Evolutionary conservation across 257 asterid genomes (phyloP).

Genomic region (Rehmannia glutinosa): DNA sequence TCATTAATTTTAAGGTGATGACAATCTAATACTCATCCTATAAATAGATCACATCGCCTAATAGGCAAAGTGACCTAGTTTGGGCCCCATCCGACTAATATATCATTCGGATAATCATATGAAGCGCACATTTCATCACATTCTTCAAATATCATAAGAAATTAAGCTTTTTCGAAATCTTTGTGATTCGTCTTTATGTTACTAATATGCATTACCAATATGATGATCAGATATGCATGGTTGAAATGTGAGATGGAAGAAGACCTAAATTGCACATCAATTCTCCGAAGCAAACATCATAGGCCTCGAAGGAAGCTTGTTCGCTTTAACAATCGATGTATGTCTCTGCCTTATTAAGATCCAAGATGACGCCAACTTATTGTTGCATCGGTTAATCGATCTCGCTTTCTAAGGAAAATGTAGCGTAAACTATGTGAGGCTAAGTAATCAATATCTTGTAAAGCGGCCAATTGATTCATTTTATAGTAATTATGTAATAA

Average conservation of each 20-base stretch:
- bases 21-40: no score
- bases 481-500: not conserved
- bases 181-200: not conserved
- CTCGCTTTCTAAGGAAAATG: slow-evolving; percentile 14
- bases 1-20: no score
- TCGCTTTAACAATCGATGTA: slow-evolving; percentile 18
- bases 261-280: slow-evolving; percentile 22
- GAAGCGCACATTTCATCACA: no score
- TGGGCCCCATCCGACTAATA: no score
- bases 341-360: slow-evolving; percentile 33
- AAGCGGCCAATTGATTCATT: not conserved
- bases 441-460: not conserved
- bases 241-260: slow-evolving; percentile 37
- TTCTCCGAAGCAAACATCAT: slow-evolving; percentile 27
- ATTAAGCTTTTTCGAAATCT: no score
- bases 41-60: no score
- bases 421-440: slow-evolving; percentile 9
- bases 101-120: no score
- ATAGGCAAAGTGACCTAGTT: no score
- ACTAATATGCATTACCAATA: not conserved
- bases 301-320: slow-evolving; percentile 21
- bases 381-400: slow-evolving; percentile 10
- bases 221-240: slow-evolving; percentile 39
- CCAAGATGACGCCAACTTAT: slow-evolving; percentile 24
- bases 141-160: no score